Conservation (phyloP, 306 rosid genomes). For the Pterocarpus macrocarpus region DNA sequence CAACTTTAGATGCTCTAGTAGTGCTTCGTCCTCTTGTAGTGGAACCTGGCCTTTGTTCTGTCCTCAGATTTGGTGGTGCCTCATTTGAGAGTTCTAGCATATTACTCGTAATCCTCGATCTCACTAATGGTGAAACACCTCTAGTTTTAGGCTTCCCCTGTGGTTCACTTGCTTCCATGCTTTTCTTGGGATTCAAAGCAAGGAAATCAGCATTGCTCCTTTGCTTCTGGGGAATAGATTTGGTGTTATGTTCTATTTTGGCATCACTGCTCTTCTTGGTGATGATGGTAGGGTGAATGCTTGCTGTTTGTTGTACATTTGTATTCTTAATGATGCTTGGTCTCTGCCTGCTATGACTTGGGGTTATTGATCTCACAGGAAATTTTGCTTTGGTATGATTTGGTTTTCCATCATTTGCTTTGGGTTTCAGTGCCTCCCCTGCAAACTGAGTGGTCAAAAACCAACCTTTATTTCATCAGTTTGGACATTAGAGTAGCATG, state of each 20-base stretch:
- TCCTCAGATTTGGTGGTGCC: conserved; percentile 67
- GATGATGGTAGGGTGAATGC: background rate
- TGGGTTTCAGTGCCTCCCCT: conserved; percentile 54
- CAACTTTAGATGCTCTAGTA: conserved; percentile 33
- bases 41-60: conserved; percentile 63
- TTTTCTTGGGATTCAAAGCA: conserved; percentile 53
- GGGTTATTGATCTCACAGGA: conserved; percentile 57
- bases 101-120: conserved; percentile 53
- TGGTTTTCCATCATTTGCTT: conserved; percentile 47
- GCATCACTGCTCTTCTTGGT: conserved; percentile 9
- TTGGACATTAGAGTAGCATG: background rate
- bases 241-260: conserved; percentile 39
- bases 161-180: conserved; percentile 39
- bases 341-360: conserved; percentile 52
- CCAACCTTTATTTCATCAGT: background rate
- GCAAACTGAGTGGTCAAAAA: conserved; percentile 55
- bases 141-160: conserved; percentile 53
- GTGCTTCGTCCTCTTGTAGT: conserved; percentile 58
- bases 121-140: conserved; percentile 63
- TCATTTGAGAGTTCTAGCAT: conserved; percentile 55
- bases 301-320: conserved; percentile 40
- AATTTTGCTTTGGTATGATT: conserved; percentile 49
- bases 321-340: conserved; percentile 44
- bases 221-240: conserved; percentile 46
- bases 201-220: conserved; percentile 41